Percentiles rank a stretch among this genome's conserved stretches.
These are phyloP conservation scores for Thymus mandschuricus DNA, from an alignment of 257 asterid genomes.

Conservation along the genomic window DNA sequence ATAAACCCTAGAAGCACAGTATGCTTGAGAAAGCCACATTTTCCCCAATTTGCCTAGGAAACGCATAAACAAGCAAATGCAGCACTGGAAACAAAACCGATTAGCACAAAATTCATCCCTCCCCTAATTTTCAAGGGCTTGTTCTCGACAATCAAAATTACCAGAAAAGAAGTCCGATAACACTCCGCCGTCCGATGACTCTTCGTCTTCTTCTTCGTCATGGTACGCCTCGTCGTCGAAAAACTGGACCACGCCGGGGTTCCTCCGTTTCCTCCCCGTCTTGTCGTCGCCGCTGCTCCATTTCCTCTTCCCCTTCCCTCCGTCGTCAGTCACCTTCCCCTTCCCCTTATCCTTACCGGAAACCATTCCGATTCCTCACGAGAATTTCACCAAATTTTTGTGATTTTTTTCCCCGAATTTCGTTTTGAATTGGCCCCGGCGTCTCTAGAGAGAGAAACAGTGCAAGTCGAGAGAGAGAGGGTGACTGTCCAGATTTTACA, in stretches of 20 bases:
- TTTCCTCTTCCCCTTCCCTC: slow-evolving; percentile 69
- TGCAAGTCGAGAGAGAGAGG: neutral
- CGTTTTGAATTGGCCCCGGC: slow-evolving; percentile 23
- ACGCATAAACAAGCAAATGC: slow-evolving; percentile 25
- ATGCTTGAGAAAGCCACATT: neutral
- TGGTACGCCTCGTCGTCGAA: slow-evolving; percentile 65
- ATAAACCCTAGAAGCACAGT: slow-evolving; percentile 24
- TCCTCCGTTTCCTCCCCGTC: slow-evolving; percentile 61
- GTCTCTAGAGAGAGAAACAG: slow-evolving; percentile 28
- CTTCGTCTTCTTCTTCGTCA: slow-evolving; percentile 55
- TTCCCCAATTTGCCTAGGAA: slow-evolving; percentile 1
- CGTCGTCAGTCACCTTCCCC: slow-evolving; percentile 65
- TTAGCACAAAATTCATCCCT: neutral
- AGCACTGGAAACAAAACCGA: slow-evolving; percentile 17
- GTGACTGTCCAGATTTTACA: neutral
- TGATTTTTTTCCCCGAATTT: neutral
- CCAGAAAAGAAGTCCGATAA: slow-evolving; percentile 26
- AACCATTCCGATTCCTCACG: slow-evolving; percentile 46
- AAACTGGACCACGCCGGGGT: slow-evolving; percentile 61
- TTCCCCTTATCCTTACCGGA: slow-evolving; percentile 84
- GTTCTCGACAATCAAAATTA: slow-evolving; percentile 27
- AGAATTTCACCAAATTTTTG: neutral
- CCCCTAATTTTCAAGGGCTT: neutral
- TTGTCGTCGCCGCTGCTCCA: slow-evolving; percentile 43
- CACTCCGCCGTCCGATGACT: slow-evolving; percentile 14